phyloP scores from a whole-genome alignment of 495 filamentous ascomycete genomes.

The Tetracladium setigerum region DNA sequence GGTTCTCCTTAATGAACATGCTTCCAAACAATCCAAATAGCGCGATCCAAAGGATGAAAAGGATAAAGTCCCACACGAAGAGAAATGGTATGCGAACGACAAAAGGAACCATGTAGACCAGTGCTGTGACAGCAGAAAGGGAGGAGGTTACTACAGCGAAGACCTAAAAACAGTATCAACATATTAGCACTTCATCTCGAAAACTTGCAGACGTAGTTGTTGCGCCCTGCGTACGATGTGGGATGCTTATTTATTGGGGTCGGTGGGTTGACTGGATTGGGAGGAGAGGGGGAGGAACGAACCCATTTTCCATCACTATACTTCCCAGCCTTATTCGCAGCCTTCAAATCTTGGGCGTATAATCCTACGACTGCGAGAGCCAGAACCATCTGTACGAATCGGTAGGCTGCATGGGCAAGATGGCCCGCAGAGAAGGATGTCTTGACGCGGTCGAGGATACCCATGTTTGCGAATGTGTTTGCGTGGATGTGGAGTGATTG shows the following conservation, averaged over 20 bases:
- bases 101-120: slow-evolving; percentile 55
- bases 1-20: slow-evolving; percentile 64
- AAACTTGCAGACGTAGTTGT: neutral
- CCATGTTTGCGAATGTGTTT: slow-evolving; percentile 1
- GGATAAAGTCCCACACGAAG: slow-evolving; percentile 62
- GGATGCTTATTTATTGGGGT: neutral
- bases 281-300: slow-evolving; percentile 14
- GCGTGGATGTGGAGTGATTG: no score
- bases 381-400: slow-evolving; percentile 66
- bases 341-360: slow-evolving; percentile 63
- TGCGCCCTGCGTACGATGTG: neutral
- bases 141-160: slow-evolving; percentile 62
- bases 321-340: slow-evolving; percentile 41
- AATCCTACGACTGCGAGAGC: slow-evolving; percentile 70
- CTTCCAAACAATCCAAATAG: slow-evolving; percentile 76
- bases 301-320: slow-evolving; percentile 62
- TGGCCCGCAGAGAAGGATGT: slow-evolving; percentile 25
- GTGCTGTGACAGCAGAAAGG: slow-evolving; percentile 51
- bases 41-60: slow-evolving; percentile 70
- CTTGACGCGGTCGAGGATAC: slow-evolving; percentile 7
- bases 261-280: neutral
- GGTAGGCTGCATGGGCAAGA: slow-evolving; percentile 42
- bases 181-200: neutral
- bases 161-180: slow-evolving; percentile 28
- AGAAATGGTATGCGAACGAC: slow-evolving; percentile 43